Evolutionary conservation across 306 rosid species (phyloP).

Genomic region (Cucurbita maxima): DNA sequence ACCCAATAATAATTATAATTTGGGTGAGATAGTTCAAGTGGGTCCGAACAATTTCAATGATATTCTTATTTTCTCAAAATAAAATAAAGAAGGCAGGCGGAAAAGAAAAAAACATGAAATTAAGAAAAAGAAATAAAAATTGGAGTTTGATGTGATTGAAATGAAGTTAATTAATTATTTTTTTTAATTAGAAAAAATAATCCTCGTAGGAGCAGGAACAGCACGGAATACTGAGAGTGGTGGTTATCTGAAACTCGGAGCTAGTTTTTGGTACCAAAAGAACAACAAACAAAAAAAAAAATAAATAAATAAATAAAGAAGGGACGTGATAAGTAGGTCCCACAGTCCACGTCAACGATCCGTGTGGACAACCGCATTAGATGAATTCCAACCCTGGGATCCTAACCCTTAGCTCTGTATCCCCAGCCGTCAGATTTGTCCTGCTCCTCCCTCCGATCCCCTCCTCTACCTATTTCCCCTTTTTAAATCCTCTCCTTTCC

Average conservation of each 20-base stretch:
- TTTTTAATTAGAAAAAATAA: neutral
- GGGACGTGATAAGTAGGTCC: neutral
- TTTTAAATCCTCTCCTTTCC: slow-evolving; percentile 21
- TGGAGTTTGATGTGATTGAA: neutral
- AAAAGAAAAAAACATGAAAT: neutral
- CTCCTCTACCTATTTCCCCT: slow-evolving; percentile 13
- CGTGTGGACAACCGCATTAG: neutral
- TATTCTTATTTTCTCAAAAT: no score
- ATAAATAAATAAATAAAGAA: neutral
- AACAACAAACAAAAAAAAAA: neutral
- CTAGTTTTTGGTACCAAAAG: neutral
- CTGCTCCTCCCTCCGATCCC: neutral
- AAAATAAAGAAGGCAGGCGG: no score
- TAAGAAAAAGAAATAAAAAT: neutral
- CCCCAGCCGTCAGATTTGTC: slow-evolving; percentile 34
- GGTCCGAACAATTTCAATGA: no score
- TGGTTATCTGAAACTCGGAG: neutral
- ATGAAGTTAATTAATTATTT: neutral
- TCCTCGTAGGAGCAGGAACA: neutral
- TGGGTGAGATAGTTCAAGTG: no score
- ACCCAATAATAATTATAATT: no score
- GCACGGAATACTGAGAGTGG: slow-evolving; percentile 5
- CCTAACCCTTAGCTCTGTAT: neutral
- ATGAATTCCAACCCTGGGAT: slow-evolving; percentile 8
- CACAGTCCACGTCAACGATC: slow-evolving; percentile 27